Base-by-base conservation (phyloP, 371 early-diverging fungal species). In the Mucor indicus region DNA sequence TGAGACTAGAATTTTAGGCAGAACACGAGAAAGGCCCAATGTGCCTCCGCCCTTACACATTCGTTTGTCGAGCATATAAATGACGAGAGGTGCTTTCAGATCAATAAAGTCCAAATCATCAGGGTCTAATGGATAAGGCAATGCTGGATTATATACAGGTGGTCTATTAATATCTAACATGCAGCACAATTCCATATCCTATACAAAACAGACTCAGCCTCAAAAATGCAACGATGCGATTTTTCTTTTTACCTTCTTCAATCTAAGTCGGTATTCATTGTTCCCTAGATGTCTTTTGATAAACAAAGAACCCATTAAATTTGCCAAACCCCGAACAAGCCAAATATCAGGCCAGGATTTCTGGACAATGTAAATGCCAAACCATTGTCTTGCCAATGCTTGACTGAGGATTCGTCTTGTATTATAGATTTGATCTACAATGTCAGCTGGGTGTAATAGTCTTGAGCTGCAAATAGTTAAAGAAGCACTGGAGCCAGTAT, bases 41-140 rank as follows among this genome's bases (percentile, higher is more conserved):
- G 82, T 79, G 21, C 79, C 75, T 9, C 87, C 90, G 21, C 91
- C 89, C 64, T 91, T 92, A 25, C 89, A 83, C 85, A 96, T 84
- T 15, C 92, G 81, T 36, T 83, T 85, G 52, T 95, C 91, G n/a
- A 98, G 79, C 90, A 98, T 95, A 57, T 92, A 87, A 47, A 98
- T 55, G 0, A 98, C 90, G 2, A 98, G 60, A 1, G 93, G 86
- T 4, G 92, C 79, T 62, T 98, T 98, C 8, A 94, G 67, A 35
- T 76, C 64, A 25, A 93, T 71, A 48, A 98, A 91, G 25, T 87
- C 87, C 1, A 84, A 48, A 56, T 90, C 90, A 38, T 88, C 86
- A 12, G 82, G 79, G 27, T 82, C 77, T 17, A 85, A 69, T 21
- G 86, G 83, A 15, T 71, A 76, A 4, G 77, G 72, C n/a, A 81